These are phyloP conservation scores for Coniferiporia weirii DNA, from an alignment of 1,284 basidiomycete species.

Conservation along the genomic window DNA sequence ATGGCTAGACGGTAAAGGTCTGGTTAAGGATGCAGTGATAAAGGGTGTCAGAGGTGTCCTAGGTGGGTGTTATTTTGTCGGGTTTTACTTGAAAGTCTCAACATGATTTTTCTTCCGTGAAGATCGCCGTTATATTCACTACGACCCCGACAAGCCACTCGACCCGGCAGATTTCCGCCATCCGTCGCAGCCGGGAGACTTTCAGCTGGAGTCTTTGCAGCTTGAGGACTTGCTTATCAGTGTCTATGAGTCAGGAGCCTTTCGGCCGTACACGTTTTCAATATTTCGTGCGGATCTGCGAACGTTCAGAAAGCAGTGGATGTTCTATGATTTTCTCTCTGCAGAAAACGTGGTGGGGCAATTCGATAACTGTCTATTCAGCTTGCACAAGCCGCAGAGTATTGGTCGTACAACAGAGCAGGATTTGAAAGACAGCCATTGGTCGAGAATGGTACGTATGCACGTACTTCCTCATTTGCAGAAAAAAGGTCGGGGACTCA, in stretches of 20 bases:
- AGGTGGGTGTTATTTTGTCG: conserved; percentile 43
- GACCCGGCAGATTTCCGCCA: conserved; percentile 83
- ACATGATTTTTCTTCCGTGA: conserved; percentile 4
- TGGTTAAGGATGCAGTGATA: conserved; percentile 86
- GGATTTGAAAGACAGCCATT: conserved; percentile 75
- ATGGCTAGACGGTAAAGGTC: conserved; percentile 95
- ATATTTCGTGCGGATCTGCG: conserved; percentile 93
- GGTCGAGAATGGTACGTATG: conserved; percentile 79
- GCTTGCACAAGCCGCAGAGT: conserved; percentile 94
- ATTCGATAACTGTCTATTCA: conserved; percentile 97
- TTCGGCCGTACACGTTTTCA: conserved; percentile 91
- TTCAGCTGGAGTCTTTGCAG: conserved; percentile 85
- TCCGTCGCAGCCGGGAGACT: conserved; percentile 72
- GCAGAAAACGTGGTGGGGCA: conserved; percentile 97
- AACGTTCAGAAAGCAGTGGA: conserved; percentile 87
- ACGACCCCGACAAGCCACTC: conserved; percentile 75
- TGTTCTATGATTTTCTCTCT: conserved; percentile 89
- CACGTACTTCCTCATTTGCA: background rate
- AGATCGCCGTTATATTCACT: conserved; percentile 90
- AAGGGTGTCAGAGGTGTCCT: conserved; percentile 93
- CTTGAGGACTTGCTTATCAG: conserved; percentile 94
- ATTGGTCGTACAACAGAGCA: conserved; percentile 86
- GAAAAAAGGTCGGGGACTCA: background rate
- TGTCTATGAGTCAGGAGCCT: conserved; percentile 89
- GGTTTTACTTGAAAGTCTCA: background rate